Evolutionary conservation across 2,329 filamentous ascomycete genomes (phyloP).

Genomic region (Ceratocystis papillata): DNA sequence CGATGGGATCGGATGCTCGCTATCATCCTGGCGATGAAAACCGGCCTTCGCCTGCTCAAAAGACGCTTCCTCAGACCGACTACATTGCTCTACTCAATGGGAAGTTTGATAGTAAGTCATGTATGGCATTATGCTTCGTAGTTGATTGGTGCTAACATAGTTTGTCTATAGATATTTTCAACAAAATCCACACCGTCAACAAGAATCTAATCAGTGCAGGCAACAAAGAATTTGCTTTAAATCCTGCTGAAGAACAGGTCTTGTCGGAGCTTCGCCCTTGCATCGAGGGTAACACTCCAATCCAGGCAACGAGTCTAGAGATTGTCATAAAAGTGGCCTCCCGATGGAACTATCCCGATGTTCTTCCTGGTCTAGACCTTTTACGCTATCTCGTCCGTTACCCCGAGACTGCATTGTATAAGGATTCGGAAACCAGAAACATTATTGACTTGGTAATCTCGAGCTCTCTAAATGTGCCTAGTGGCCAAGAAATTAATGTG

Average conservation of each 20-base stretch:
- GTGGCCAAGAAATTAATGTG: slow-evolving; percentile 48
- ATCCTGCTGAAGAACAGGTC: slow-evolving; percentile 55
- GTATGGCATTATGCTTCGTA: background rate
- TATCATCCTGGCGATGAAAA: slow-evolving; percentile 60
- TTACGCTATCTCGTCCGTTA: slow-evolving; percentile 69
- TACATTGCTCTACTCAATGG: slow-evolving; percentile 61
- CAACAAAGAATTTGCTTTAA: slow-evolving; percentile 62
- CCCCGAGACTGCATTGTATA: slow-evolving; percentile 52
- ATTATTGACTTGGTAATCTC: slow-evolving; percentile 47
- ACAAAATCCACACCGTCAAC: slow-evolving; percentile 68
- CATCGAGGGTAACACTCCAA: slow-evolving; percentile 48
- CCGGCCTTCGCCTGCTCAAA: slow-evolving; percentile 38
- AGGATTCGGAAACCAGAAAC: slow-evolving; percentile 42
- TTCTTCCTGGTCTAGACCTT: slow-evolving; percentile 75
- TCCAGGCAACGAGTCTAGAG: slow-evolving; percentile 44
- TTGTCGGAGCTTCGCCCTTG: slow-evolving; percentile 52
- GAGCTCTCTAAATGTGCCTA: slow-evolving; percentile 35
- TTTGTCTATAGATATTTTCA: slow-evolving; percentile 50
- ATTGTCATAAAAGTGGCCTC: slow-evolving; percentile 63
- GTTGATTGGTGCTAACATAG: slow-evolving; percentile 26
- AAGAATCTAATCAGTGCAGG: slow-evolving; percentile 58
- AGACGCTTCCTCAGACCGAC: slow-evolving; percentile 60
- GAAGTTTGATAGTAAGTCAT: slow-evolving; percentile 47
- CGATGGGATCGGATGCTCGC: slow-evolving; percentile 65
- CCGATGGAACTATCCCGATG: slow-evolving; percentile 67